Evolutionary conservation across 768 basidiomycete species (phyloP), one percentile per base, ranked within the genome.

Genomic region (Cystoderma amianthinum): DNA sequence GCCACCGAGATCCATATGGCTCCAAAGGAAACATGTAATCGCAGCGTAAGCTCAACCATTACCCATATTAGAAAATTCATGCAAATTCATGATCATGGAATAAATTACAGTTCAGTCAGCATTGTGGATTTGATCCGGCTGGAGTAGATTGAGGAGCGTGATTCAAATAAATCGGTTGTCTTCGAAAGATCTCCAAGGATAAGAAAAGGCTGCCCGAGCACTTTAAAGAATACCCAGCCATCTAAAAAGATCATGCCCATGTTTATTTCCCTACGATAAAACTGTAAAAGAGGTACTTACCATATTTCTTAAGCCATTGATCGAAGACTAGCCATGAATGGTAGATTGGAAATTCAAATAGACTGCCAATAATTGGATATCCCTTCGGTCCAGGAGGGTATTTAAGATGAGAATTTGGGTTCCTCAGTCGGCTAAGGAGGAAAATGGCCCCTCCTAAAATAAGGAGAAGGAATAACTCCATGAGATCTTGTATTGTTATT

Each of bases 101-200:
- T 17, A 5, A 46, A 49, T 9, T 21, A 53, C 50, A 50, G 22
- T 36, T 59, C 55, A 38, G 43, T 39, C 12, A 58, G 37, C 23
- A 60, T 45, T 18, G 48, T 40, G 13, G 57, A 45, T 24, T 22
- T 20, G 11, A 61, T 58, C 15, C 62, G 52, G 36, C 58, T 58
- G 11, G 53, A 52, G 28, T 53, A 53, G 22, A 46, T 50, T 2
- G 35, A 24, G 6, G 47, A 44, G 11, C 52, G 34, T 19, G 37
- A 48, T 24, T 53, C 51, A 9, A 53, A 45, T 11, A 54, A 35
- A 15, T 54, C 53, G 19, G 40, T 37, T 11, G 45, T 46, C 13
- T 28, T 43, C 12, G 37, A 15, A 4, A 44, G 17, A 15, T 36
- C 41, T 9, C 42, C 41, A 7, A 54, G 34, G 3, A 54, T 38